Conservation (phyloP, 2,329 filamentous ascomycete species). For the Cercospora brassicicola region DNA sequence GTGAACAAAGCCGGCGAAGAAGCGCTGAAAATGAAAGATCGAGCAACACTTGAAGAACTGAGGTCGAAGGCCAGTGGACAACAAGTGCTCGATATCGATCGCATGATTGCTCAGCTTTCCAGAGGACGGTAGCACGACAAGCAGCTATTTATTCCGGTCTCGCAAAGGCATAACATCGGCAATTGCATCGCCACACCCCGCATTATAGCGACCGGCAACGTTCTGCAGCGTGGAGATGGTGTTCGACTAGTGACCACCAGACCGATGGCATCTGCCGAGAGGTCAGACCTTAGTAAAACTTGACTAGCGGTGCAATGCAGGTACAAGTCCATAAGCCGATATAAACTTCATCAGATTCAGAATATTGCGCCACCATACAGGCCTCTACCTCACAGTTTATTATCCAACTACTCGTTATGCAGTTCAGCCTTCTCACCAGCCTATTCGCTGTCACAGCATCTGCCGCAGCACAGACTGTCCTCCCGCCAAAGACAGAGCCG, state of each 20-base stretch:
- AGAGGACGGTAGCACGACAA: constrained; percentile 31
- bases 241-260: neutral
- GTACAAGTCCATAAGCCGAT: neutral
- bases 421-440: constrained; percentile 4
- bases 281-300: constrained; percentile 4
- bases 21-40: constrained; percentile 77
- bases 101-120: constrained; percentile 60
- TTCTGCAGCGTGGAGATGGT: neutral
- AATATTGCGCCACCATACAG: neutral
- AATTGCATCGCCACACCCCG: neutral
- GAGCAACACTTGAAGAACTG: constrained; percentile 70
- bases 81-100: constrained; percentile 77
- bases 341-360: neutral
- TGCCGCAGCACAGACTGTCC: constrained; percentile 13
- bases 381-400: neutral
- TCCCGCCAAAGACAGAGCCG: constrained; percentile 12
- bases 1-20: constrained; percentile 87
- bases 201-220: neutral
- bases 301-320: neutral
- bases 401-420: constrained; percentile 3
- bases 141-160: neutral
- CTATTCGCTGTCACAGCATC: constrained; percentile 12
- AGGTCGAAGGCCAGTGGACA: constrained; percentile 70
- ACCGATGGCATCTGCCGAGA: constrained; percentile 10
- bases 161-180: constrained; percentile 4